Percentiles rank a stretch among this genome's conserved stretches.
phyloP scores from a whole-genome alignment of 208 protist species.

The Herpetomonas samuelpessoai region DNA sequence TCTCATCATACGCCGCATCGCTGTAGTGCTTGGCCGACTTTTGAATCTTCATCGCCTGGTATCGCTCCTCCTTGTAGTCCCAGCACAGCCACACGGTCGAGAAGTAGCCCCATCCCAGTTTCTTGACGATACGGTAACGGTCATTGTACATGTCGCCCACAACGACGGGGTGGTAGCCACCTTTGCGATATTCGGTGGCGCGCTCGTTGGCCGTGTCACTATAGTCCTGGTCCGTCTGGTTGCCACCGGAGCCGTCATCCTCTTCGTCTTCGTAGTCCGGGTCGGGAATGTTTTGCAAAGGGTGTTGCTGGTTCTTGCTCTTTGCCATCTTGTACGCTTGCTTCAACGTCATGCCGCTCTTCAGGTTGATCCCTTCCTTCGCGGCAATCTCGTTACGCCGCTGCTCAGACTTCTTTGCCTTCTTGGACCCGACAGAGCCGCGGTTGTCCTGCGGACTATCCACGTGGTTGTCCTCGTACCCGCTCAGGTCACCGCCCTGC shows the following conservation, averaged over 20 bases:
- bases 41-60: constrained; percentile 84
- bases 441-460: constrained; percentile 9
- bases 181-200: constrained; percentile 85
- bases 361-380: constrained; percentile 48
- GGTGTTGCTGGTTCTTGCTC: constrained; percentile 19
- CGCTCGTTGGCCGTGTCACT: constrained; percentile 87
- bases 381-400: constrained; percentile 29
- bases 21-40: constrained; percentile 78
- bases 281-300: constrained; percentile 35
- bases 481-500: constrained; percentile 1
- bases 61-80: constrained; percentile 94
- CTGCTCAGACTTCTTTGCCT: constrained; percentile 24
- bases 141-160: constrained; percentile 93
- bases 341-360: constrained; percentile 66
- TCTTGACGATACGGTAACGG: constrained; percentile 93
- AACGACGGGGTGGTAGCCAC: constrained; percentile 96
- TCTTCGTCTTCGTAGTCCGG: constrained; percentile 40
- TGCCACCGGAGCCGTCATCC: constrained; percentile 31
- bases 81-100: constrained; percentile 98
- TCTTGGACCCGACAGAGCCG: constrained; percentile 16
- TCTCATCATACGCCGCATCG: constrained; percentile 82
- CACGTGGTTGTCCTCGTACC: background rate
- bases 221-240: constrained; percentile 74
- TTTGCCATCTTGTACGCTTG: constrained; percentile 54
- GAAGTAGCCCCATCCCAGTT: constrained; percentile 99